Conservation (phyloP, 805 yeast genomes). For the Pichia exigua region DNA sequence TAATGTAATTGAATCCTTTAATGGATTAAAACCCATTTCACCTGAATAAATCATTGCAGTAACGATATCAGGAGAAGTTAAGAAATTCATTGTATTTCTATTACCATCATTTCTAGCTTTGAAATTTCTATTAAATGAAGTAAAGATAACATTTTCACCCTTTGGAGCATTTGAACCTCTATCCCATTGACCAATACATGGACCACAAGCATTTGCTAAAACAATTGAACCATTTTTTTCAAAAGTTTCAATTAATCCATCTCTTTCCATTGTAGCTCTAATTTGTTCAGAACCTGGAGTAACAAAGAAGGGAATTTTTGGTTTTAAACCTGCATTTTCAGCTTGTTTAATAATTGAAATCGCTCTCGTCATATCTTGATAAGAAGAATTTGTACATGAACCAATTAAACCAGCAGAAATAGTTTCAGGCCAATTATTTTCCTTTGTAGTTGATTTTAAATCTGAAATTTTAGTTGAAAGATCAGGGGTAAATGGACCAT, state of each 20-base stretch:
- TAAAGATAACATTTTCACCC: constrained; percentile 93
- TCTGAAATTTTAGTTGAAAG: constrained; percentile 90
- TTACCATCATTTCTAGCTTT: constrained; percentile 97
- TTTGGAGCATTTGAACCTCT: constrained; percentile 79
- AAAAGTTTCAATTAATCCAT: constrained; percentile 84
- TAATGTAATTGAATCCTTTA: constrained; percentile 82
- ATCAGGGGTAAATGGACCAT: constrained; percentile 99
- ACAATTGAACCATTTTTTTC: constrained; percentile 90
- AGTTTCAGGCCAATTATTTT: constrained; percentile 87
- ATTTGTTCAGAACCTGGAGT: constrained; percentile 99
- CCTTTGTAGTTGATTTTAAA: constrained; percentile 73
- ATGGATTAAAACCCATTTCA: constrained; percentile 92
- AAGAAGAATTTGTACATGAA: constrained; percentile 97
- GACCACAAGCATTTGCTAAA: constrained; percentile 97
- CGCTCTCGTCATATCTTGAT: constrained; percentile 97
- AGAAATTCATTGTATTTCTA: constrained; percentile 94
- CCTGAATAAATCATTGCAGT: constrained; percentile 95
- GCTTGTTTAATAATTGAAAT: constrained; percentile 91
- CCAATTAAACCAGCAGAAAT: constrained; percentile 95
- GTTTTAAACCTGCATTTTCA: constrained; percentile 79
- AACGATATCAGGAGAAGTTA: constrained; percentile 93
- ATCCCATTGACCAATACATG: constrained; percentile 99
- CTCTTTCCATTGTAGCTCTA: constrained; percentile 96
- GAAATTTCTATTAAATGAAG: constrained; percentile 97
- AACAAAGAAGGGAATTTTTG: constrained; percentile 87